Evolutionary conservation across 2,329 filamentous ascomycete species (phyloP).

Genomic region (Zymoseptoria pseudotritici): DNA sequence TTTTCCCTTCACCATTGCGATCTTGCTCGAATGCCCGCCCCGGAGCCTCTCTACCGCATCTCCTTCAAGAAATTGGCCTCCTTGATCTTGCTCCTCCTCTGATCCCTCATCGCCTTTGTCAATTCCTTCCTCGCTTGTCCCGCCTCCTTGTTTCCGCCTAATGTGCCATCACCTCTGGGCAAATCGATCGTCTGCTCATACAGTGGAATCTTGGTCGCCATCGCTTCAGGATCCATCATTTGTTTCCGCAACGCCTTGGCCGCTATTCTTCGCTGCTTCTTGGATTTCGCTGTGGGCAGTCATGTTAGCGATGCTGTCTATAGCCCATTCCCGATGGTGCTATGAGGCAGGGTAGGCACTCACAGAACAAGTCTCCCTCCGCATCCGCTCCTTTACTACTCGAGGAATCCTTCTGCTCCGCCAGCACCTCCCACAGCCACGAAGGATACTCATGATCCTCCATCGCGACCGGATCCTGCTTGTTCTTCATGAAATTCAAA

Average conservation of each 20-base stretch:
- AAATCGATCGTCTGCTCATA: conserved; percentile 74
- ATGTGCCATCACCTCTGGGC: conserved; percentile 45
- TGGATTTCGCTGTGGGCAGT: conserved; percentile 61
- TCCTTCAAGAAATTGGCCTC: conserved; percentile 78
- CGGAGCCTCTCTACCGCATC: conserved; percentile 46
- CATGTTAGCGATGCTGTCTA: neutral
- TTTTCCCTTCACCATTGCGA: neutral
- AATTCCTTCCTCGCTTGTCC: conserved; percentile 52
- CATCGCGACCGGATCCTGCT: conserved; percentile 64
- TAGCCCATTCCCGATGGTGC: neutral
- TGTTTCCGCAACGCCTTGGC: conserved; percentile 57
- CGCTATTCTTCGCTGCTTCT: conserved; percentile 68
- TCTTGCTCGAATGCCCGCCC: neutral
- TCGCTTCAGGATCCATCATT: conserved; percentile 58
- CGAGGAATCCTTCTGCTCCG: conserved; percentile 40
- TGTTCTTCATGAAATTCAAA: conserved; percentile 69
- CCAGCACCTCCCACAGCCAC: conserved; percentile 71
- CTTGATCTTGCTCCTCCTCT: conserved; percentile 71
- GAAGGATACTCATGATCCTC: conserved; percentile 69
- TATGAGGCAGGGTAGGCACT: conserved; percentile 29
- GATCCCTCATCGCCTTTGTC: conserved; percentile 63
- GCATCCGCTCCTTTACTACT: conserved; percentile 47
- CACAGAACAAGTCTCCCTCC: conserved; percentile 73
- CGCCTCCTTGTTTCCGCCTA: conserved; percentile 41
- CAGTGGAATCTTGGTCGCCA: conserved; percentile 60